Conservation (phyloP, 345 rosid species). For the Capsella bursapastoris region DNA sequence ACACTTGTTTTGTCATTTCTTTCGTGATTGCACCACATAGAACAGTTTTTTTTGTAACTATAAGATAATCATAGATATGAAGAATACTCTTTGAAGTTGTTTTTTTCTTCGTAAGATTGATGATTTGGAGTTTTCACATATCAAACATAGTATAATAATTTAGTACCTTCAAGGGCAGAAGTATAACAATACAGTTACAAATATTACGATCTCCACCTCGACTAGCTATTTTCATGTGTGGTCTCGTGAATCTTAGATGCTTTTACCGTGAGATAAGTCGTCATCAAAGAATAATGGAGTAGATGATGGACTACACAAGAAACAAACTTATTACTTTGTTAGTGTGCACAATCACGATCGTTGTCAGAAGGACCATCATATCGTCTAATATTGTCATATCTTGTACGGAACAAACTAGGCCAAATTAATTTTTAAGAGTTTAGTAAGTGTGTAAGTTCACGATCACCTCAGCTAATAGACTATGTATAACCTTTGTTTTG, state of each 20-base stretch:
- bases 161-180: no score
- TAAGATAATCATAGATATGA: no score
- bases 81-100: no score
- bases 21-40: not conserved
- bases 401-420: not conserved
- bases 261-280: not conserved
- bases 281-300: not conserved
- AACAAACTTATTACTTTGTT: not conserved
- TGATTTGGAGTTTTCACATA: no score
- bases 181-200: no score
- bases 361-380: constrained; percentile 3
- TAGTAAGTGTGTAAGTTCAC: not conserved
- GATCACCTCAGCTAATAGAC: not conserved
- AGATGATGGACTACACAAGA: not conserved
- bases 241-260: not conserved
- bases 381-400: not conserved
- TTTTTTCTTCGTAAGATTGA: no score
- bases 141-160: no score
- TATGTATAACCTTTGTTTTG: not conserved
- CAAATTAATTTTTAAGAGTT: not conserved
- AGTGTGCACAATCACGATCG: constrained; percentile 9
- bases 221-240: not conserved
- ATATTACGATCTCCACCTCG: not conserved
- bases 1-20: not conserved
- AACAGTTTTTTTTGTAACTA: not conserved